phyloP scores from a whole-genome alignment of 2,329 filamentous ascomycete genomes.

The Acrocalymma vagum region DNA sequence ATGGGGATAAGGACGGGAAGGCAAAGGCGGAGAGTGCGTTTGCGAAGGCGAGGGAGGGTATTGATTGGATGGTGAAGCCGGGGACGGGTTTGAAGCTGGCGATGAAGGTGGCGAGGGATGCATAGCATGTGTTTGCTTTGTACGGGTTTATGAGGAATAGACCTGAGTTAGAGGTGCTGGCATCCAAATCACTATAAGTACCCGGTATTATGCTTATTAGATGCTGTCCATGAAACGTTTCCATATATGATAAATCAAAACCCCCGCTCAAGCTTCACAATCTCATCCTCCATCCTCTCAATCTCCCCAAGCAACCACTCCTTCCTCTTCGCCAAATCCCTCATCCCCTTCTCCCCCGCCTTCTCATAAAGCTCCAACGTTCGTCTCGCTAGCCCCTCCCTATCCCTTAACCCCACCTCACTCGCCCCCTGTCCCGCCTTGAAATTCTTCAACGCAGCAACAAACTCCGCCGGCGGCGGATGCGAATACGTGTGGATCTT shows the following conservation, averaged over 20 bases:
- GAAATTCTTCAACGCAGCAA: conserved; percentile 41
- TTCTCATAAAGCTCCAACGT: conserved; percentile 46
- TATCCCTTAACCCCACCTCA: conserved; percentile 36
- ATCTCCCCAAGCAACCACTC: conserved; percentile 45
- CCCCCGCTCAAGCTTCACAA: conserved; percentile 33
- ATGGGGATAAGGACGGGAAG: conserved; percentile 10
- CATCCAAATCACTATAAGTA: no score
- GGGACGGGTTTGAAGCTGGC: conserved; percentile 33
- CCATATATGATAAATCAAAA: no score
- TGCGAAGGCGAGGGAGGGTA: conserved; percentile 33
- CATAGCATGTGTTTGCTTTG: no score
- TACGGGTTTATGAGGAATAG: no score
- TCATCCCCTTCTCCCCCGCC: conserved; percentile 45
- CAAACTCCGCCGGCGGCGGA: conserved; percentile 36
- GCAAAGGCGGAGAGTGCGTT: conserved; percentile 32
- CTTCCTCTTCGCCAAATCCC: conserved; percentile 51
- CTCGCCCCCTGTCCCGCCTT: conserved; percentile 38
- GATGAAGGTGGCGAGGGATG: conserved; percentile 21
- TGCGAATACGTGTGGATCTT: conserved; percentile 36
- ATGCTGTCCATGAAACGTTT: no score
- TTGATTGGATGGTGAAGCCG: conserved; percentile 39
- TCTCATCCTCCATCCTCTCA: conserved; percentile 39
- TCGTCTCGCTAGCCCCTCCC: conserved; percentile 41
- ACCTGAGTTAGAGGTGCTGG: no score
- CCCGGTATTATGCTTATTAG: no score